A percentile compares a stretch with the other conserved stretches of the same genome.
phyloP scores from a whole-genome alignment of 2,329 filamentous ascomycete genomes.

The Herpotrichia juniperi region DNA sequence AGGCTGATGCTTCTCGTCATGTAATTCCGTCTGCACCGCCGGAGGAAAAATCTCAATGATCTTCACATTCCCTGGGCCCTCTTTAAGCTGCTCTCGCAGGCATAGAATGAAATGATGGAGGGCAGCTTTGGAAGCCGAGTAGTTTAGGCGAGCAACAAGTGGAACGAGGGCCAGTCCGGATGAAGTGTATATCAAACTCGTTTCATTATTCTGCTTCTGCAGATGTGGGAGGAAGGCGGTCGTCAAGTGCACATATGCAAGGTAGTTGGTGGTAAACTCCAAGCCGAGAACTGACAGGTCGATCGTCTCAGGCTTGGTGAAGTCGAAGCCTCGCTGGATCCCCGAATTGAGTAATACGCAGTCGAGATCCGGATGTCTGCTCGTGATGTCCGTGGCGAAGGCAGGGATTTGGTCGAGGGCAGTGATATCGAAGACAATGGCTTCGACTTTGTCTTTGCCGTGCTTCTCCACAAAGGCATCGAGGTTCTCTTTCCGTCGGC shows the following conservation, averaged over 20 bases:
- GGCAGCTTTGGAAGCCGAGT: slow-evolving; percentile 62
- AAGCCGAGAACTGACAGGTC: slow-evolving; percentile 51
- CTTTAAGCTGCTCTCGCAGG: slow-evolving; percentile 58
- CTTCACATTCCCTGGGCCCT: slow-evolving; percentile 54
- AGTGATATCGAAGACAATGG: slow-evolving; percentile 58
- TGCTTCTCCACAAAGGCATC: slow-evolving; percentile 55
- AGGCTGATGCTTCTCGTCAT: slow-evolving; percentile 61
- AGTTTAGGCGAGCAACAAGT: slow-evolving; percentile 55
- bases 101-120: slow-evolving; percentile 60
- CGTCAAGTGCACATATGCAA: slow-evolving; percentile 56
- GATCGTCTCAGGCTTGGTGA: slow-evolving; percentile 55
- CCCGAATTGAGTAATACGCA: slow-evolving; percentile 60
- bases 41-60: slow-evolving; percentile 63
- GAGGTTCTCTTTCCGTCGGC: slow-evolving; percentile 58
- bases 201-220: slow-evolving; percentile 51
- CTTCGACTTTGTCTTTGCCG: slow-evolving; percentile 53
- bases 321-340: slow-evolving; percentile 59
- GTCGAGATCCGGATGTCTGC: slow-evolving; percentile 57
- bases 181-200: slow-evolving; percentile 55
- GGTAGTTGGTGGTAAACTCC: slow-evolving; percentile 60
- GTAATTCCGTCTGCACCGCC: slow-evolving; percentile 63
- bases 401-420: slow-evolving; percentile 54
- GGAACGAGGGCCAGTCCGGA: slow-evolving; percentile 59
- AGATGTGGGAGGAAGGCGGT: slow-evolving; percentile 58
- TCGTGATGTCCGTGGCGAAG: slow-evolving; percentile 51